A percentile compares a stretch with the other conserved stretches of the same genome.
These are phyloP conservation scores for Phytophthora crassamura DNA, from an alignment of 352 stramenopile genomes.

Conservation along the genomic window DNA sequence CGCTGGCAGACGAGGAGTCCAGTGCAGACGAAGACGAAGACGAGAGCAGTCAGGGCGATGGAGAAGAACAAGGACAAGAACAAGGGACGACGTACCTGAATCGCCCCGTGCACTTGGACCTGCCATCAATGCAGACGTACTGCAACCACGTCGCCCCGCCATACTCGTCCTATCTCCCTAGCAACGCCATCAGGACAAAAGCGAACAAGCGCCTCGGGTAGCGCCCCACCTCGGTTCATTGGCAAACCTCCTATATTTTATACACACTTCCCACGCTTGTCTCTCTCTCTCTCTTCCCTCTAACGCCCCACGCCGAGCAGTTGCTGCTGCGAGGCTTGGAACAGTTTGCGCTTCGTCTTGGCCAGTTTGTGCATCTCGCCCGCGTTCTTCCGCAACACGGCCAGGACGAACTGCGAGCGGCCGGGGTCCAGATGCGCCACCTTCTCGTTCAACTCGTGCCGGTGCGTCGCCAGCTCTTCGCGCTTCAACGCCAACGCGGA, in stretches of 20 bases:
- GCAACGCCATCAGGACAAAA: slow-evolving; percentile 22
- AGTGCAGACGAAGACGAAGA: slow-evolving; percentile 24
- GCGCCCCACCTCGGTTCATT: neutral
- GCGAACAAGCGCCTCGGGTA: slow-evolving; percentile 25
- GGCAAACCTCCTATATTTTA: slow-evolving; percentile 35
- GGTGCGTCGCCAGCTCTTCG: slow-evolving; percentile 58
- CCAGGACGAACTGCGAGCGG: slow-evolving; percentile 72
- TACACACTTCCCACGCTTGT: slow-evolving; percentile 38
- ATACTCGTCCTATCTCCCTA: slow-evolving; percentile 62
- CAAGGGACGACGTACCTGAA: slow-evolving; percentile 31
- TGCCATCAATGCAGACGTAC: slow-evolving; percentile 80
- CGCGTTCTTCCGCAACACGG: slow-evolving; percentile 71
- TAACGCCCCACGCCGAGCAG: slow-evolving; percentile 49
- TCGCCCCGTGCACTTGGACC: slow-evolving; percentile 43
- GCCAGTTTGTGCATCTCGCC: slow-evolving; percentile 80
- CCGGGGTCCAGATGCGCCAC: slow-evolving; percentile 63
- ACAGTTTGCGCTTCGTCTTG: slow-evolving; percentile 71
- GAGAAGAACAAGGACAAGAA: slow-evolving; percentile 3
- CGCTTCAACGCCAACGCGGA: slow-evolving; percentile 46
- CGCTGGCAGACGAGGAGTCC: slow-evolving; percentile 13
- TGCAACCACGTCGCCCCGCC: slow-evolving; percentile 62
- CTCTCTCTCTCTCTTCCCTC: slow-evolving; percentile 5
- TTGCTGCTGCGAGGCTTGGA: slow-evolving; percentile 68
- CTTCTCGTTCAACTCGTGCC: slow-evolving; percentile 62
- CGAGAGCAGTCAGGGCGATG: slow-evolving; percentile 2